Evolutionary conservation across 495 filamentous ascomycete genomes (phyloP).

Genomic region (Amniculicola lignicola): DNA sequence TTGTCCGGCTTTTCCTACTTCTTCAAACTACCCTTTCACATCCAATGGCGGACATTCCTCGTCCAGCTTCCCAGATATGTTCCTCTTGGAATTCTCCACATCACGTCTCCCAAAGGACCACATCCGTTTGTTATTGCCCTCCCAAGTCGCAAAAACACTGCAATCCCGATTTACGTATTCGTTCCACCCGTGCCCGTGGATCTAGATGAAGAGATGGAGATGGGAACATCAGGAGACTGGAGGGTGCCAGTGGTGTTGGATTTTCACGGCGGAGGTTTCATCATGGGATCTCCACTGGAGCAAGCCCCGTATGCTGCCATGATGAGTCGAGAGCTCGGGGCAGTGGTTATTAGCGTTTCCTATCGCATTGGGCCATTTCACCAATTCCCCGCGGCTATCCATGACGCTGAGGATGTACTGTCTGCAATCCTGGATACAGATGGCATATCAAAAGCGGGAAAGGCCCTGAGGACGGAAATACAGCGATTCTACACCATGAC

Average conservation of each 20-base stretch:
- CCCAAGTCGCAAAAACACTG: constrained; percentile 24
- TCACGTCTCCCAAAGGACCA: constrained; percentile 35
- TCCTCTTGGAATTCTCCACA: constrained; percentile 24
- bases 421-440: constrained; percentile 31
- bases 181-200: constrained; percentile 19
- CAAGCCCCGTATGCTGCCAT: constrained; percentile 36
- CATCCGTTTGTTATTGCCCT: constrained; percentile 36
- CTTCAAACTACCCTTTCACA: constrained; percentile 30
- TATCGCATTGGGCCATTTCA: constrained; percentile 36
- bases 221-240: constrained; percentile 14
- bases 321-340: constrained; percentile 28
- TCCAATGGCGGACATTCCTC: constrained; percentile 35
- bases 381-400: constrained; percentile 35
- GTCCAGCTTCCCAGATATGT: constrained; percentile 35
- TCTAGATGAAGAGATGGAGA: neutral
- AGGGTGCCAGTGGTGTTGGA: constrained; percentile 34
- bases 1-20: constrained; percentile 21
- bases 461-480: constrained; percentile 23
- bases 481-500: constrained; percentile 38
- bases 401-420: constrained; percentile 37
- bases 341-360: constrained; percentile 36
- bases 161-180: constrained; percentile 36
- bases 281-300: constrained; percentile 34
- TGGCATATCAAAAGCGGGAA: constrained; percentile 18
- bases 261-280: constrained; percentile 39